Evolutionary conservation across 2,329 filamentous ascomycete species (phyloP).

Genomic region (Cercospora sp.): DNA sequence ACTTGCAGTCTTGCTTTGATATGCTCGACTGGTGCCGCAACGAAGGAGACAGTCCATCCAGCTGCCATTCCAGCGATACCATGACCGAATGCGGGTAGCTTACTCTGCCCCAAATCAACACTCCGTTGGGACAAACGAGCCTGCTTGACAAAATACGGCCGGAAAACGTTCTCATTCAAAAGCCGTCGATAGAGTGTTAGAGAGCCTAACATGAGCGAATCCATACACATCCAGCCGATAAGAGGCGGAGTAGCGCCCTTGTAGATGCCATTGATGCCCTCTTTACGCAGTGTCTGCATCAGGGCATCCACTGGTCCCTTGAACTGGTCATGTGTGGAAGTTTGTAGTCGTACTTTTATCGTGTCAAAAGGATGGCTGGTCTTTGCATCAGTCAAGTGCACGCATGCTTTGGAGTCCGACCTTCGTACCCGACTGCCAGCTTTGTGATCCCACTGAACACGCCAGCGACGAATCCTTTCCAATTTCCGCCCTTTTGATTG

Average conservation of each 20-base stretch:
- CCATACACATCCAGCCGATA: constrained; percentile 99
- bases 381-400: background rate
- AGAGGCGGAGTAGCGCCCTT: constrained; percentile 76
- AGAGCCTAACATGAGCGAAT: constrained; percentile 86
- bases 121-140: constrained; percentile 27
- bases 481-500: constrained; percentile 53
- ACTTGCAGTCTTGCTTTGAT: constrained; percentile 92
- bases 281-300: constrained; percentile 77
- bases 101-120: constrained; percentile 41
- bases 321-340: constrained; percentile 75
- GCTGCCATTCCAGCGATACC: constrained; percentile 84
- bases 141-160: constrained; percentile 40
- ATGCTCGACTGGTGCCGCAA: constrained; percentile 92
- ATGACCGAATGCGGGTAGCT: constrained; percentile 76
- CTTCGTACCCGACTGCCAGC: constrained; percentile 63
- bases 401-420: background rate
- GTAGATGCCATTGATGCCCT: constrained; percentile 83
- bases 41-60: constrained; percentile 85
- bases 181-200: constrained; percentile 86
- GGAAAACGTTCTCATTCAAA: constrained; percentile 76
- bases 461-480: constrained; percentile 97
- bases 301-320: constrained; percentile 83
- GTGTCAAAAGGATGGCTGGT: constrained; percentile 82
- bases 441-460: constrained; percentile 94
- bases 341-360: constrained; percentile 93